Conservation (phyloP, 75 land plant genomes). For the Pseudotsuga menziesii region DNA sequence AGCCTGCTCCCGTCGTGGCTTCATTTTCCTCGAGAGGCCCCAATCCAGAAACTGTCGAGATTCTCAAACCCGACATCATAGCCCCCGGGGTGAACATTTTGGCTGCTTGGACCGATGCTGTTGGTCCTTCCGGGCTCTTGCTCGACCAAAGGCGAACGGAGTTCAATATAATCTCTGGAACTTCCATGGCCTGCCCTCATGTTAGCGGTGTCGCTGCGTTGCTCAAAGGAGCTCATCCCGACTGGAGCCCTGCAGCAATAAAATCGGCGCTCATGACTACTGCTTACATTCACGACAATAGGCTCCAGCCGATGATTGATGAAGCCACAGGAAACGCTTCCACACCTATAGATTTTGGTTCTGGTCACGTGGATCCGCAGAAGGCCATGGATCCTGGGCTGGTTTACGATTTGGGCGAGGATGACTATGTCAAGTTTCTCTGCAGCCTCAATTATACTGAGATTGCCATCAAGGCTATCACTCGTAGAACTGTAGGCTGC, state of each 20-base stretch:
- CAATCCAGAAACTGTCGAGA: not conserved
- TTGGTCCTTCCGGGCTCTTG: slow-evolving; percentile 4
- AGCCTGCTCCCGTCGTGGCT: slow-evolving; percentile 22
- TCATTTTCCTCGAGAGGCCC: slow-evolving; percentile 28
- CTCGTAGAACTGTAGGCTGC: not conserved
- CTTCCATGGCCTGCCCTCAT: slow-evolving; percentile 91
- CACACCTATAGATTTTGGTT: slow-evolving; percentile 54
- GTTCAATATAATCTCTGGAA: slow-evolving; percentile 30
- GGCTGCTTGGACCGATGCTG: slow-evolving; percentile 11
- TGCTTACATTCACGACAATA: slow-evolving; percentile 56
- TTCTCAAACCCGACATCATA: slow-evolving; percentile 18
- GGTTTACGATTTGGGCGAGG: slow-evolving; percentile 36
- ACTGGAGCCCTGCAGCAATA: slow-evolving; percentile 85
- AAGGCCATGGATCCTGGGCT: slow-evolving; percentile 49
- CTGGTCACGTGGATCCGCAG: slow-evolving; percentile 30
- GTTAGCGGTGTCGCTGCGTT: slow-evolving; percentile 79
- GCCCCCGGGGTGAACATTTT: slow-evolving; percentile 19
- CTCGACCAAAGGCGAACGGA: not conserved
- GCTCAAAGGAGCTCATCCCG: slow-evolving; percentile 74
- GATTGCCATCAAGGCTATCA: slow-evolving; percentile 1
- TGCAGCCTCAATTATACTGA: slow-evolving; percentile 20
- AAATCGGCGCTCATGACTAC: slow-evolving; percentile 91
- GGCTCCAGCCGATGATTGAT: slow-evolving; percentile 44
- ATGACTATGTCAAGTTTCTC: slow-evolving; percentile 37
- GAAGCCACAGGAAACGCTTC: slow-evolving; percentile 70